Base-by-base conservation (phyloP, 306 rosid genomes). In the Astragalus glycyphyllos region DNA sequence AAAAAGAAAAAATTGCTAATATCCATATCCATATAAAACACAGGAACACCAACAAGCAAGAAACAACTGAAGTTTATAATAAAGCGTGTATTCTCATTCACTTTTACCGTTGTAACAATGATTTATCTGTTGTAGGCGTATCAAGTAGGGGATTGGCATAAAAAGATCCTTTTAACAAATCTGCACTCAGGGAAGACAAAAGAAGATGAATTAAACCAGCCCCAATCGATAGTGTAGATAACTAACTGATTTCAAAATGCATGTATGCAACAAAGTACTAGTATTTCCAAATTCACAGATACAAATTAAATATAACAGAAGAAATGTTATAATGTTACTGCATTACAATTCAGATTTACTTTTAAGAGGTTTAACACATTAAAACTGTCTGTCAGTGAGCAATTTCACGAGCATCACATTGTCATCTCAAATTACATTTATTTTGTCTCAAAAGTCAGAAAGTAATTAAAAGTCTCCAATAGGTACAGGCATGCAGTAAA, bases 111-210 rank as follows among this genome's bases (percentile, higher is more conserved):
- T 88, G 85, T 77, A 93, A 79, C 80, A 87, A 77, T 67, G 87
- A 86, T 71, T 76, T 73, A 1, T 93, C 97, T 48, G 88, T 86
- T 78, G 98, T 90, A 31, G 97, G 97, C 23, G 7, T 87, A 79
- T 90, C 98, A 48, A 88, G 82, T 74, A 88, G 63, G 47, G 98
- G 97, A 83, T 93, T 90, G 68, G 98, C 98, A 65, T 93, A 93
- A 84, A 83, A 93, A 78, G 96, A 93, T 50, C 98, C 94, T 82
- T 93, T 93, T 71, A 93, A 76, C 74, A 84, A 69, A 84, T 90
- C 97, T 93, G 92, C 84, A 76, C 42, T 54, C 35, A 58, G 55
- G 68, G 23, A 49, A 61, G 26, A 44, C 38, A 63, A 55, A 44
- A 47, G 57, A 29, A 38, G 38, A 72, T 41, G 17, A 67, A 50